These are phyloP conservation scores for Biscutella laevigata DNA, from an alignment of 441 rosid species.

Conservation along the genomic window DNA sequence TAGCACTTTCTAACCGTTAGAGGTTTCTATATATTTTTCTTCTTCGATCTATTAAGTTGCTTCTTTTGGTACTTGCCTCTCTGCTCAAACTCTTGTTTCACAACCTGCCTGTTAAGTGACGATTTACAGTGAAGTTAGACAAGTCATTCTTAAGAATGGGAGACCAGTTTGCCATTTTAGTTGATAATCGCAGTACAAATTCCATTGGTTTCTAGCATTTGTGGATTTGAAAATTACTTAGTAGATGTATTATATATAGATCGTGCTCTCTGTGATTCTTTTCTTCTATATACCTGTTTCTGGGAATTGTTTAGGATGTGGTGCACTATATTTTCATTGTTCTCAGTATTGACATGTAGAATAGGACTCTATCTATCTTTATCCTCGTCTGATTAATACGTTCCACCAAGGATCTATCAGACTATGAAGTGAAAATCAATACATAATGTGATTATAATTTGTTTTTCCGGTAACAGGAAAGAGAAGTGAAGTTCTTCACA, in stretches of 20 bases:
- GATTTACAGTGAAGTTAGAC: neutral
- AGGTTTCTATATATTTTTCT: neutral
- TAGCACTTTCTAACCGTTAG: neutral
- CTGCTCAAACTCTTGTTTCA: neutral
- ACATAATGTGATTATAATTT: no score
- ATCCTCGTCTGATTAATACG: no score
- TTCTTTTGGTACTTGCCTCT: neutral
- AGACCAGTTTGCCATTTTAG: neutral
- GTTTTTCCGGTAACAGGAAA: no score
- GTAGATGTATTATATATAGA: neutral
- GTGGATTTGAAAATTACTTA: neutral
- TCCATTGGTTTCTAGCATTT: neutral
- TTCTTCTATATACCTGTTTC: neutral
- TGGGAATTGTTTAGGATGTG: neutral
- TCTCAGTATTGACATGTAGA: no score
- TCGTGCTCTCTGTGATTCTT: neutral
- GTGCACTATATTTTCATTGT: no score
- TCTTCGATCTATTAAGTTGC: neutral
- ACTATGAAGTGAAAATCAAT: no score
- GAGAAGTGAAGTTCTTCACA: slow-evolving; percentile 92
- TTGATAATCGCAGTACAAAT: neutral
- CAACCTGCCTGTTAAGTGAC: no score
- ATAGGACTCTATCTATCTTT: no score
- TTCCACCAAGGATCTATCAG: no score
- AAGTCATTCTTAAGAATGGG: neutral